A percentile compares a stretch with the other conserved stretches of the same genome.
These are phyloP conservation scores for Smittium culicis DNA, from an alignment of 371 early-diverging fungal species.

Conservation along the genomic window DNA sequence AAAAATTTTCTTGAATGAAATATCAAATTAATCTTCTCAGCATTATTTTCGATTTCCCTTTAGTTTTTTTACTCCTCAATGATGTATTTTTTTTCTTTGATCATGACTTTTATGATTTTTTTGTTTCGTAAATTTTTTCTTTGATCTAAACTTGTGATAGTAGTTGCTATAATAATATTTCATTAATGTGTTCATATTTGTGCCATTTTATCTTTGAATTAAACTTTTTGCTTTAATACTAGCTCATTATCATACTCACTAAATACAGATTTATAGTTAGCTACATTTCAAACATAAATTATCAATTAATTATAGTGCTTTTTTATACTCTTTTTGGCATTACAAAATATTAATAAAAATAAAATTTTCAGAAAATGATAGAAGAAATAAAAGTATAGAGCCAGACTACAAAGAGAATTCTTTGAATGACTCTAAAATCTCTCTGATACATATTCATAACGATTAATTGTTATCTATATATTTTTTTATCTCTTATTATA, in stretches of 20 bases:
- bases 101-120: neutral
- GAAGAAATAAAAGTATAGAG: too few relatives aligned
- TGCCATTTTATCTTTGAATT: neutral
- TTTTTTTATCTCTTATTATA: too few relatives aligned
- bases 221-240: neutral
- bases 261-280: neutral
- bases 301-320: neutral
- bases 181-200: neutral
- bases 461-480: too few relatives aligned
- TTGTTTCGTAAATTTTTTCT: neutral
- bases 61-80: neutral
- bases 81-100: neutral
- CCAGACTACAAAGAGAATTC: too few relatives aligned
- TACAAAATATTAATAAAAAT: too few relatives aligned
- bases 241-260: neutral
- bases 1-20: neutral
- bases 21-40: neutral
- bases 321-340: too few relatives aligned
- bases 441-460: too few relatives aligned
- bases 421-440: too few relatives aligned
- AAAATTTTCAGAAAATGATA: too few relatives aligned
- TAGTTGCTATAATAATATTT: too few relatives aligned
- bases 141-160: too few relatives aligned
- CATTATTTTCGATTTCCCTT: neutral
- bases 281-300: neutral